Evolutionary conservation across 1,284 basidiomycete genomes (phyloP).

Genomic region (Afroboletus lepidellus): DNA sequence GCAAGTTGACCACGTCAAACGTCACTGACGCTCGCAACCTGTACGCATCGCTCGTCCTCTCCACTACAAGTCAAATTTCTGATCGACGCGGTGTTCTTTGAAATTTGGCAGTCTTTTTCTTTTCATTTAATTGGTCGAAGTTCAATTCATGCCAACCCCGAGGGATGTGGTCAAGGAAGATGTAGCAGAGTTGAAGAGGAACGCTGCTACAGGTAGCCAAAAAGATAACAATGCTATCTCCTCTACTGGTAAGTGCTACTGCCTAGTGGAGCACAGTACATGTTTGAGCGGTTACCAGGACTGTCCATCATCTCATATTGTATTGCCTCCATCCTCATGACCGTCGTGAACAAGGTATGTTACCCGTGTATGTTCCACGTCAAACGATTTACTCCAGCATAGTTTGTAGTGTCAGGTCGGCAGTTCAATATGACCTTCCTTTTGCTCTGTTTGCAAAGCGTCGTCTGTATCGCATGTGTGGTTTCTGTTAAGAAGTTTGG

Average conservation of each 20-base stretch:
- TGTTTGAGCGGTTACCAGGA: slow-evolving; percentile 38
- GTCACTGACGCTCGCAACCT: neutral
- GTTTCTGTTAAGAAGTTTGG: slow-evolving; percentile 70
- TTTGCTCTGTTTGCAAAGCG: slow-evolving; percentile 88
- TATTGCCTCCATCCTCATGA: slow-evolving; percentile 95
- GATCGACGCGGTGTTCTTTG: neutral
- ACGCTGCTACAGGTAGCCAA: slow-evolving; percentile 26
- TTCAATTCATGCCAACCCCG: slow-evolving; percentile 14
- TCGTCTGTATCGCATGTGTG: slow-evolving; percentile 84
- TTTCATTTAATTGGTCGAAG: no score
- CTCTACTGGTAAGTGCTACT: slow-evolving; percentile 26
- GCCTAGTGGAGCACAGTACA: neutral
- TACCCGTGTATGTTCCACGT: neutral
- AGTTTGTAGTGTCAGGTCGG: slow-evolving; percentile 94
- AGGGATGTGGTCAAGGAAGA: slow-evolving; percentile 24
- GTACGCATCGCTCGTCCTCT: neutral
- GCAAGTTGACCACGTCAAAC: neutral
- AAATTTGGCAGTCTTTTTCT: neutral
- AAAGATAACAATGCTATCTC: slow-evolving; percentile 16
- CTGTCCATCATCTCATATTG: slow-evolving; percentile 90
- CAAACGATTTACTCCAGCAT: slow-evolving; percentile 7
- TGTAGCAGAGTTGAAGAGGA: slow-evolving; percentile 32
- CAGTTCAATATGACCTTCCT: slow-evolving; percentile 98
- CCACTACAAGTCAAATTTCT: neutral
- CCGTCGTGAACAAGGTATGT: slow-evolving; percentile 91